A percentile compares a stretch with the other conserved stretches of the same genome.
phyloP scores from a whole-genome alignment of 176 grass and related monocot genomes.

The Eragrostis curvula region DNA sequence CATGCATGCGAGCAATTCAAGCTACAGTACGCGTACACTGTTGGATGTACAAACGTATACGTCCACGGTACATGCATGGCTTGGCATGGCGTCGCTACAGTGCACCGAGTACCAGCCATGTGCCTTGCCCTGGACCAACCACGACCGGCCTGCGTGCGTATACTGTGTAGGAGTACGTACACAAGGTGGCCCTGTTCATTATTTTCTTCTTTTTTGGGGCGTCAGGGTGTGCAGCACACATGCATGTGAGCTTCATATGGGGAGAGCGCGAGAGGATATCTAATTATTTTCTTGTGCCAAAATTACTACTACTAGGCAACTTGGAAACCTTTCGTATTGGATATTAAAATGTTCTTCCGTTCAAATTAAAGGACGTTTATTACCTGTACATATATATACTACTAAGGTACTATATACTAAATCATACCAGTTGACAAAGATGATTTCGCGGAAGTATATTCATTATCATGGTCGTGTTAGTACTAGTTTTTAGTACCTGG shows the following conservation, averaged over 20 bases:
- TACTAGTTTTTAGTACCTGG: background rate
- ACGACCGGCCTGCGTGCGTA: conserved; percentile 23
- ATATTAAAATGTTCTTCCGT: too few relatives aligned
- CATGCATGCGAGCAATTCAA: background rate
- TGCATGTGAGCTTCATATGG: background rate
- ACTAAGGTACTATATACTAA: too few relatives aligned
- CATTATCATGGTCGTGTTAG: too few relatives aligned
- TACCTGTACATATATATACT: too few relatives aligned
- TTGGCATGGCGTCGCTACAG: background rate
- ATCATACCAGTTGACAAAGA: too few relatives aligned
- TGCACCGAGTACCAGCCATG: conserved; percentile 24
- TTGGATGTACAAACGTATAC: conserved; percentile 34
- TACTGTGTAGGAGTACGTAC: conserved; percentile 26
- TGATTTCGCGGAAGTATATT: too few relatives aligned
- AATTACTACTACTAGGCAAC: too few relatives aligned
- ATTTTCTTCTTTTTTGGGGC: too few relatives aligned
- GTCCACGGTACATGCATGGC: conserved; percentile 1
- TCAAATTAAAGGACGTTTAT: too few relatives aligned
- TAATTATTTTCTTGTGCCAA: background rate
- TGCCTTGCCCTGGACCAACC: conserved; percentile 31
- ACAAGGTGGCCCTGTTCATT: background rate
- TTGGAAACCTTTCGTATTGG: too few relatives aligned
- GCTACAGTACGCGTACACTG: conserved; percentile 14
- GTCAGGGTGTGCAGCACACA: too few relatives aligned
- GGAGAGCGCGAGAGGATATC: background rate